Base-by-base conservation (phyloP, 1,284 basidiomycete species). In the Melanopsichium pennsylvanicum region DNA sequence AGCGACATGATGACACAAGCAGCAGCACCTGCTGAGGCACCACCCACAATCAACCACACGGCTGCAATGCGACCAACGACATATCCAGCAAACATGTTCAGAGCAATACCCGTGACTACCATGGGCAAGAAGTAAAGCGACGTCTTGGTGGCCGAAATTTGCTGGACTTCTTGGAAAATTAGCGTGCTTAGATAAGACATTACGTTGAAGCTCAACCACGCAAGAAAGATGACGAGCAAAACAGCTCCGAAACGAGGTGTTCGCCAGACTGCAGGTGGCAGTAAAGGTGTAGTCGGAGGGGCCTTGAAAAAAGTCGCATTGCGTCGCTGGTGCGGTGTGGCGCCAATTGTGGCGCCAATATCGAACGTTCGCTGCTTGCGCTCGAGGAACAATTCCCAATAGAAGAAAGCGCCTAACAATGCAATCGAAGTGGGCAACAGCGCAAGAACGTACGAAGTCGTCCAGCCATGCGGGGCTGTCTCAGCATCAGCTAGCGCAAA, bases 41-140 rank as follows among this genome's bases (percentile, higher is more conserved):
- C 78, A 19, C 69, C 41, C 2, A 68, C 41, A 40, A 82, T 66
- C 11, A 82, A 47, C 52, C 70, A 67, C 27, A 79, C 68, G 0
- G 75, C 80, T 3, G 70, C 44, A 9, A 81, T 54, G 11, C 58
- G 43, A 7, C 69, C 69, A 9, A 76, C 72, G 9, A 80, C 43
- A 21, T 63, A 45, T 2, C 72, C 74, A 11, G 70, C 67, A 13
- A 74, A 38, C n/a, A 78, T 50, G 54, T 81, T 81, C 40, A 80
- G 51, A 13, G 72, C 36, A 7, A 82, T 41, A 7, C 81, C 81
- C 21, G 67, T 64, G 13, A 76, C 63, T 22, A 78, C 86, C 86
- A 90, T 90, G 0, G 92, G 92, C 4, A 93, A 69, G 64, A 93
- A 84, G 7, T 90, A 87, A 22, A 92, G 77, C 82, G 92, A 90